Base-by-base conservation (phyloP, 2,329 filamentous ascomycete genomes). In the Periconia macrospinosa region DNA sequence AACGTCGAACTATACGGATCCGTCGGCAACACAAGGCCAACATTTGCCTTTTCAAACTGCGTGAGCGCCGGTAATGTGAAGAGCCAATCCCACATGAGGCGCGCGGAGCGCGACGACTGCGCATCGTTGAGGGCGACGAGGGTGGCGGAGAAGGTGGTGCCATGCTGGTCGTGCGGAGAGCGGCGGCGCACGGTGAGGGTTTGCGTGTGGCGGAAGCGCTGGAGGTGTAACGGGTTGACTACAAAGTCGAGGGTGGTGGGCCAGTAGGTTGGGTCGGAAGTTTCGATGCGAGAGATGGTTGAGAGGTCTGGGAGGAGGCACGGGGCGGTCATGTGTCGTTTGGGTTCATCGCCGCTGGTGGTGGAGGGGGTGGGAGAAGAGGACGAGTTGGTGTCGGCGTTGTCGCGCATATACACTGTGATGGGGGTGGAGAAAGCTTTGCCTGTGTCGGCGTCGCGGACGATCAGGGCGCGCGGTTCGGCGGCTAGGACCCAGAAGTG, bases 401-500 rank as follows among this genome's bases (percentile, higher is more conserved):
- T 73, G 58, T 74, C 59, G 49, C 75, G 83, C 56, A 91, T 79
- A 10, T 78, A 81, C 51, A 96, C 81, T 5, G 81, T 81, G 44
- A 96, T 80, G 0, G 90, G 86, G 2, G 92, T 83, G 8, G 86
- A 84, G 46, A 96, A 84, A 0, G 92, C 89, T 42, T 91, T 86
- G 41, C 88, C 86, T 0, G 91, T 96, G 54, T 94, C 87, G 2
- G 94, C 84, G 62, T 99, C 94, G 56, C 93, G 90, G 17, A 91
- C 85, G 1, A 99, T 85, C 0, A 99, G 83, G 69, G 93, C 97
- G 48, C 95, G 85, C 10, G 91, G 86, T 66, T 99, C 94, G 0
- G 90, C 88, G 1, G 94, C 94, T 3, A 99, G 81, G 11, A 96
- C 93, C 94, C 94, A 99, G 68, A 99, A 90, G 74, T 99, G 93